A percentile compares a stretch with the other conserved stretches of the same genome.
phyloP scores from a whole-genome alignment of 73 alveolate species.

The Stentor roeselii region DNA sequence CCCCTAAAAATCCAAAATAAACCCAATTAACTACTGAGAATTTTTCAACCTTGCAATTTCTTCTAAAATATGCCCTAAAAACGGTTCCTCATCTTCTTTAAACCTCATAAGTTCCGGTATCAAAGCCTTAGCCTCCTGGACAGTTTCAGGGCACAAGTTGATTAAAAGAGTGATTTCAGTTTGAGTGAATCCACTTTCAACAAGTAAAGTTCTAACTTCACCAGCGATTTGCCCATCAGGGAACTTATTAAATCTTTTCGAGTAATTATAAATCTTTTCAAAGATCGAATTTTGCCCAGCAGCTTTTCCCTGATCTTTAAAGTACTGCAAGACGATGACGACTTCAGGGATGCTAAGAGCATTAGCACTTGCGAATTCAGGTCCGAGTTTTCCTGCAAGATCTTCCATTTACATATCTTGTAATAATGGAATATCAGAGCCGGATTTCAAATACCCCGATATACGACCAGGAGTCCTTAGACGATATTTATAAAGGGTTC shows the following conservation, averaged over 20 bases:
- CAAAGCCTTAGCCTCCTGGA: neutral
- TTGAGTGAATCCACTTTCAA: neutral
- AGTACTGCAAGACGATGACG: neutral
- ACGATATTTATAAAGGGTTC: neutral
- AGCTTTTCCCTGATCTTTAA: neutral
- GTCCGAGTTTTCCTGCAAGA: neutral
- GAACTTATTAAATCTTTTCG: slow-evolving; percentile 15
- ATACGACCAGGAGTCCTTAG: slow-evolving; percentile 14
- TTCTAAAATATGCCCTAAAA: neutral
- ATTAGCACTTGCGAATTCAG: slow-evolving; percentile 20
- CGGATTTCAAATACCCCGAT: slow-evolving; percentile 10
- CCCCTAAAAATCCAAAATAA: too few species aligned
- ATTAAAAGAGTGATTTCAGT: slow-evolving; percentile 1
- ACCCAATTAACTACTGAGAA: too few species aligned
- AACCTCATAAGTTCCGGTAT: slow-evolving; percentile 8
- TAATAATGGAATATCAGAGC: slow-evolving; percentile 15
- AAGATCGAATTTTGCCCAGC: neutral
- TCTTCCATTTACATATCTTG: slow-evolving; percentile 14
- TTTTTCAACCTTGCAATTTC: slow-evolving; percentile 14
- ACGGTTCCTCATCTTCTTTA: neutral
- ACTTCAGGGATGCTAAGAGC: slow-evolving; percentile 20
- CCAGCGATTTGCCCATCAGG: slow-evolving; percentile 22
- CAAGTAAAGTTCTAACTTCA: neutral
- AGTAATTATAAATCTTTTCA: neutral
- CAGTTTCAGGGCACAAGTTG: slow-evolving; percentile 5